These are phyloP conservation scores for Pythium utonaiense DNA, from an alignment of 352 stramenopile genomes.

Conservation along the genomic window DNA sequence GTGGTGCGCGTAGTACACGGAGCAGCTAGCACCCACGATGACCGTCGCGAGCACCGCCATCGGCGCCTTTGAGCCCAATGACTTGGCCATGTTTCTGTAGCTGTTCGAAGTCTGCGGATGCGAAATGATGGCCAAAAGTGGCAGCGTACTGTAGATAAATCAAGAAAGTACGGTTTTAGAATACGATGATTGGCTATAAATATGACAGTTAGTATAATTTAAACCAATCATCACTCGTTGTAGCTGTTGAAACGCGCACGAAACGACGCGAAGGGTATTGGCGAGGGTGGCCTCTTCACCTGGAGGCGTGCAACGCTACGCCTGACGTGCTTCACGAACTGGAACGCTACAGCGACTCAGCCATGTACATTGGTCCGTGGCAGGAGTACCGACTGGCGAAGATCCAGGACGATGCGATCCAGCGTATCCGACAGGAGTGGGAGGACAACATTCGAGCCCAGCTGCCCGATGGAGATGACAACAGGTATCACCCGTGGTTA, in stretches of 20 bases:
- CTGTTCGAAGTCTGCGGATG: background rate
- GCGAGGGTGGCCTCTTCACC: background rate
- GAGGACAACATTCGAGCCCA: slow-evolving; percentile 56
- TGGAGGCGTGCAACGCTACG: background rate
- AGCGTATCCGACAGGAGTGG: slow-evolving; percentile 62
- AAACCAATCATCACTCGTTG: background rate
- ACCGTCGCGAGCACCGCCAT: slow-evolving; percentile 43
- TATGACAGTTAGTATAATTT: background rate
- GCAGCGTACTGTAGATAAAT: background rate
- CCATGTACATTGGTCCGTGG: slow-evolving; percentile 86
- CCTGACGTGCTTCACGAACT: background rate
- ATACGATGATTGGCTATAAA: slow-evolving; percentile 7
- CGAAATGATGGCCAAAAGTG: slow-evolving; percentile 9
- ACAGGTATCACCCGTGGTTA: slow-evolving; percentile 18
- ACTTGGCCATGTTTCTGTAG: slow-evolving; percentile 18
- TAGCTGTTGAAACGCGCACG: background rate
- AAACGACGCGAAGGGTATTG: slow-evolving; percentile 14
- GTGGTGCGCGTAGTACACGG: slow-evolving; percentile 77
- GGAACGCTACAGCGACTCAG: background rate
- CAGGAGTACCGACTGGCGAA: slow-evolving; percentile 84
- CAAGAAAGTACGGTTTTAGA: slow-evolving; percentile 7
- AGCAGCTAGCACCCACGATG: slow-evolving; percentile 41
- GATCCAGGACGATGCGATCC: slow-evolving; percentile 76
- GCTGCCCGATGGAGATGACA: slow-evolving; percentile 43
- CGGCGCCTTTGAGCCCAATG: slow-evolving; percentile 41